Base-by-base conservation (phyloP, 2,329 filamentous ascomycete genomes). In the Epichloe brachyelytri region DNA sequence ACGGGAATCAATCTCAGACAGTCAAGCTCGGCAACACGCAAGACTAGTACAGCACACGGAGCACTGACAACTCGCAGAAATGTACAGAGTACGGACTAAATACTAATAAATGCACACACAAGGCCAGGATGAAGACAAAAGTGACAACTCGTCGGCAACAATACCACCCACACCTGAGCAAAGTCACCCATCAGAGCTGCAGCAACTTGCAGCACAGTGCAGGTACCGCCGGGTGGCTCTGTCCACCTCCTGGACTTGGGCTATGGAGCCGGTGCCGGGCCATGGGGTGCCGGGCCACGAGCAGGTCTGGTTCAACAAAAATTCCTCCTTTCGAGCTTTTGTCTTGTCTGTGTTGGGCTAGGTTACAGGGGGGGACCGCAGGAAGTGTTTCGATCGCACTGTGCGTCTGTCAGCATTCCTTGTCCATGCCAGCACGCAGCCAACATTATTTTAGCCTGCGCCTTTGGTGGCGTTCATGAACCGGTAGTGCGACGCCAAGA, bases 401-500 rank as follows among this genome's bases (percentile, higher is more conserved):
- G 45, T 47, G 37, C 14, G 12, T 7, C 26, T n/a, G 47, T 46
- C 17, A 20, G 38, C 8, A 26, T 11, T 30, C 15, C 38, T 20
- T 46, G 33, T 15, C 34, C 30, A 14, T 8, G 15, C 15, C 20
- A 39, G 36, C 20, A 15, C 14, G 26, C 48, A 22, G 19, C 39
- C 48, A 38, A 8, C 7, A 26, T 22, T 26, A 7, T 4, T 37
- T 45, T 30, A 41, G 30, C 30, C 46, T 30, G 30, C 40, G 46
- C 43, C 17, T n/a, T 41, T 17, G 10, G 43, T 39, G 48, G 48
- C 48, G 47, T 41, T 20, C 41, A 48, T 30, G 3, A 52, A n/a
- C 45, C 43, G 43, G 43, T 52, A 39, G 51, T 47, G 51, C 37
- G 19, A 49, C 51, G 51, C 51, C 48, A 53, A 53, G 51, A 22